Conservation (phyloP, 1,284 basidiomycete species). For the Porphyrellus sp. region DNA sequence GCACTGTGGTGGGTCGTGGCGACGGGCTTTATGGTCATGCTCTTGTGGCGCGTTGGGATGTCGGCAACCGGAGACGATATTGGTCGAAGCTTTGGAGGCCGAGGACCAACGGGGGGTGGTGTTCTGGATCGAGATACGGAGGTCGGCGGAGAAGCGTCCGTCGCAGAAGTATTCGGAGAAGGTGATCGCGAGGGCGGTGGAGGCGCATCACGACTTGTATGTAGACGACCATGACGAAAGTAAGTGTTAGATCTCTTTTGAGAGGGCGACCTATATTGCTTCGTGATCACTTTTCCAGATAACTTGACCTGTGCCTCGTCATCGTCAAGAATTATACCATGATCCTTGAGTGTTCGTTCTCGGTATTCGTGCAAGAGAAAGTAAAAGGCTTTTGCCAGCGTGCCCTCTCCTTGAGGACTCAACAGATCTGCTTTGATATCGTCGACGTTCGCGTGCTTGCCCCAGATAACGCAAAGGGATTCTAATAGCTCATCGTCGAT, state of each 20-base stretch:
- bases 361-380: slow-evolving; percentile 82
- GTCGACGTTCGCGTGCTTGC: slow-evolving; percentile 57
- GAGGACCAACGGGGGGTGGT: slow-evolving; percentile 49
- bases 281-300: slow-evolving; percentile 42
- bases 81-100: slow-evolving; percentile 37
- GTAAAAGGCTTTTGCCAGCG: slow-evolving; percentile 91
- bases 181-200: slow-evolving; percentile 33
- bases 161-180: slow-evolving; percentile 31
- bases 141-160: slow-evolving; percentile 25
- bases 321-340: slow-evolving; percentile 47
- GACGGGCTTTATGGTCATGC: slow-evolving; percentile 31
- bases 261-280: slow-evolving; percentile 45
- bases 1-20: slow-evolving; percentile 17
- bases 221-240: slow-evolving; percentile 10
- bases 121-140: slow-evolving; percentile 41
- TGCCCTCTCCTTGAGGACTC: slow-evolving; percentile 60
- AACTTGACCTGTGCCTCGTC: slow-evolving; percentile 30
- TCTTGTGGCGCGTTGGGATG: slow-evolving; percentile 32
- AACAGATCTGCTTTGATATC: slow-evolving; percentile 64
- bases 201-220: slow-evolving; percentile 22
- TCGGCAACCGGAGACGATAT: slow-evolving; percentile 33
- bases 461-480: slow-evolving; percentile 89
- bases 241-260: slow-evolving; percentile 18
- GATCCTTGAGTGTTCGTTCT: slow-evolving; percentile 68
- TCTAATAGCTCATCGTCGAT: slow-evolving; percentile 86